phyloP scores from a whole-genome alignment of 129 eudicot species.

The Helichrysum umbraculigerum region DNA sequence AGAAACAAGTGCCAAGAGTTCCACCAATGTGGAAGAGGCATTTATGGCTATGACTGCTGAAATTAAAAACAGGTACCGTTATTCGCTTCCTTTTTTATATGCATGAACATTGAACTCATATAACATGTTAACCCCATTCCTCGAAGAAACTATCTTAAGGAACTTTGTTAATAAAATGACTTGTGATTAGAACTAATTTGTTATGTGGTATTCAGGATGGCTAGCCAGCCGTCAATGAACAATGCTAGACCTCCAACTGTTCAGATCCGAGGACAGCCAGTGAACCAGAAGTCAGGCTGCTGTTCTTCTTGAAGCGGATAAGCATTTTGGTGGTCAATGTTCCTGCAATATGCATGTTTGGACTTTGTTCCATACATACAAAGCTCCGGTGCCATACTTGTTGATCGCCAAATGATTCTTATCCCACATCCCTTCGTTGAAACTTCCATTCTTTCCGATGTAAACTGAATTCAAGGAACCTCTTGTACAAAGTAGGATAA shows the following conservation, averaged over 20 bases:
- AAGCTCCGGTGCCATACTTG: neutral
- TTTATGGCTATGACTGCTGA: slow-evolving; percentile 97
- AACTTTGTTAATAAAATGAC: neutral
- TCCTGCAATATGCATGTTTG: slow-evolving; percentile 8
- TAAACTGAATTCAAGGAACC: slow-evolving; percentile 35
- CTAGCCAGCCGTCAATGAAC: slow-evolving; percentile 83
- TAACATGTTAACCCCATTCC: neutral
- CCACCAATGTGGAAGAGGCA: slow-evolving; percentile 95
- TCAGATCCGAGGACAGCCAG: slow-evolving; percentile 90
- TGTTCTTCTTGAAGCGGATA: slow-evolving; percentile 61
- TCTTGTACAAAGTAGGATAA: slow-evolving; percentile 64
- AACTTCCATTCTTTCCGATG: slow-evolving; percentile 48
- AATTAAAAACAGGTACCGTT: slow-evolving; percentile 73
- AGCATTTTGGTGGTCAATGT: slow-evolving; percentile 18
- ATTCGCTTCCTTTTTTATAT: neutral
- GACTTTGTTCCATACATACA: neutral
- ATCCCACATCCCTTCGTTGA: slow-evolving; percentile 16
- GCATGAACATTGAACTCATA: neutral
- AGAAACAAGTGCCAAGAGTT: slow-evolving; percentile 93
- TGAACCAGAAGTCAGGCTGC: slow-evolving; percentile 87
- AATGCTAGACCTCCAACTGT: slow-evolving; percentile 82
- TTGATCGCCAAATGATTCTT: slow-evolving; percentile 22
- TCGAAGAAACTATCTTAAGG: neutral
- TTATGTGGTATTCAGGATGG: slow-evolving; percentile 63
- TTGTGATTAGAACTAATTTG: slow-evolving; percentile 10